phyloP scores from a whole-genome alignment of 2,329 filamentous ascomycete species.

The Alternaria longipes region DNA sequence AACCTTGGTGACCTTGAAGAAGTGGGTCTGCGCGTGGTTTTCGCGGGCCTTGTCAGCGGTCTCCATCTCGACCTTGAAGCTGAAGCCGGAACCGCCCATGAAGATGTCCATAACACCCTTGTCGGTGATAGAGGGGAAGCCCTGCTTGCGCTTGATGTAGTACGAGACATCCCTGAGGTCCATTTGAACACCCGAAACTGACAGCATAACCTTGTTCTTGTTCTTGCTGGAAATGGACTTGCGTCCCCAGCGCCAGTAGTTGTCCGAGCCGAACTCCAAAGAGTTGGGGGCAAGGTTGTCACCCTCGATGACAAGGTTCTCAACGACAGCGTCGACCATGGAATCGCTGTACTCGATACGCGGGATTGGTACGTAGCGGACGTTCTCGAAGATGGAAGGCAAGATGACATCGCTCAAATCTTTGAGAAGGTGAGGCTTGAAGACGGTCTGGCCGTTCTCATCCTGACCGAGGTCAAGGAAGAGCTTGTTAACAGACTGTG shows the following conservation, averaged over 20 bases:
- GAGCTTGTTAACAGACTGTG: slow-evolving; percentile 77
- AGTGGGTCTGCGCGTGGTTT: slow-evolving; percentile 73
- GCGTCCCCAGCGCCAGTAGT: slow-evolving; percentile 94
- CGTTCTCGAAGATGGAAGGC: slow-evolving; percentile 80
- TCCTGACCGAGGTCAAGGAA: slow-evolving; percentile 93
- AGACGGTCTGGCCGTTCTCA: slow-evolving; percentile 80
- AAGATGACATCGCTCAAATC: slow-evolving; percentile 88
- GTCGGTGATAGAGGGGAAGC: slow-evolving; percentile 88
- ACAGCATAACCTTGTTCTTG: slow-evolving; percentile 85
- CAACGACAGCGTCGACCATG: slow-evolving; percentile 85
- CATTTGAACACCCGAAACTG: slow-evolving; percentile 89
- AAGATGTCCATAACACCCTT: slow-evolving; percentile 88
- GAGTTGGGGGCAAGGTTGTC: slow-evolving; percentile 97
- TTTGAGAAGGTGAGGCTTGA: slow-evolving; percentile 93
- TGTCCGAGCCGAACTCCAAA: slow-evolving; percentile 86
- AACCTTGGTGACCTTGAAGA: slow-evolving; percentile 94
- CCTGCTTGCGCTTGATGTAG: slow-evolving; percentile 93
- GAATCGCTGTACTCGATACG: slow-evolving; percentile 91
- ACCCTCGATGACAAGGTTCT: slow-evolving; percentile 94
- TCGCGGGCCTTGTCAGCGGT: slow-evolving; percentile 70
- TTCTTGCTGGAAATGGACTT: slow-evolving; percentile 84
- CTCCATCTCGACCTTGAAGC: slow-evolving; percentile 89
- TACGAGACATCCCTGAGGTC: slow-evolving; percentile 83
- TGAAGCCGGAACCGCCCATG: slow-evolving; percentile 85
- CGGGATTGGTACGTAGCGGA: slow-evolving; percentile 90